Percentiles rank a stretch among this genome's conserved stretches.
phyloP scores from a whole-genome alignment of 768 basidiomycete species.

The Kondoa malvinella region DNA sequence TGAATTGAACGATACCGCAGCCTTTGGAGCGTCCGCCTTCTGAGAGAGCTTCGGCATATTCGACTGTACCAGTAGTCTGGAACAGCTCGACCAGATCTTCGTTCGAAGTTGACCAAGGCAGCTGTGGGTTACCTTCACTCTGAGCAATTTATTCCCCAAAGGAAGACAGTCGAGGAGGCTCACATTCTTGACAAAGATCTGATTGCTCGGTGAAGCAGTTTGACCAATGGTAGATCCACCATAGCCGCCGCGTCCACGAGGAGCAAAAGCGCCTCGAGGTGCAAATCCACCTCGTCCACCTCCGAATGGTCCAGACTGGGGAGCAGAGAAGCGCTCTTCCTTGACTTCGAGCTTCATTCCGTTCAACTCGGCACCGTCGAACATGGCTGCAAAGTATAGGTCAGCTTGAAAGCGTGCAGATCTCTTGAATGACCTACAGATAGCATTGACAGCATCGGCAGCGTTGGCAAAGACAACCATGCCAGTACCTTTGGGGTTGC shows the following conservation, averaged over 20 bases:
- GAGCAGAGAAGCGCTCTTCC: conserved; percentile 58
- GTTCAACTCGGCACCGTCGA: conserved; percentile 95
- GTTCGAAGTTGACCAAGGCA: conserved; percentile 98
- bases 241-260: conserved; percentile 43
- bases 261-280: conserved; percentile 15
- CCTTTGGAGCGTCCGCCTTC: conserved; percentile 87
- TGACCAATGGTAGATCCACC: conserved; percentile 11
- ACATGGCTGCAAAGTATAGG: conserved; percentile 50
- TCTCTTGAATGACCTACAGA: conserved; percentile 43
- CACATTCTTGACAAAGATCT: conserved; percentile 97
- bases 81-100: conserved; percentile 96
- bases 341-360: conserved; percentile 88
- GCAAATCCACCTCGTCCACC: conserved; percentile 33
- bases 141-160: not conserved
- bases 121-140: conserved; percentile 35
- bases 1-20: conserved; percentile 87
- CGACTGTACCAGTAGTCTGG: conserved; percentile 90
- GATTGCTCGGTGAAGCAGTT: conserved; percentile 66
- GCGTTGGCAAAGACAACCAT: conserved; percentile 86
- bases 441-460: conserved; percentile 79
- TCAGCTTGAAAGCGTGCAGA: not conserved
- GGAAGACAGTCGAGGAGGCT: conserved; percentile 33
- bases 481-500: conserved; percentile 88
- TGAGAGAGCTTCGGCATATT: conserved; percentile 82
- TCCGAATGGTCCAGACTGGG: conserved; percentile 2